Conservation (phyloP, 805 yeast species). For the Saccharomycopsis sp. region DNA sequence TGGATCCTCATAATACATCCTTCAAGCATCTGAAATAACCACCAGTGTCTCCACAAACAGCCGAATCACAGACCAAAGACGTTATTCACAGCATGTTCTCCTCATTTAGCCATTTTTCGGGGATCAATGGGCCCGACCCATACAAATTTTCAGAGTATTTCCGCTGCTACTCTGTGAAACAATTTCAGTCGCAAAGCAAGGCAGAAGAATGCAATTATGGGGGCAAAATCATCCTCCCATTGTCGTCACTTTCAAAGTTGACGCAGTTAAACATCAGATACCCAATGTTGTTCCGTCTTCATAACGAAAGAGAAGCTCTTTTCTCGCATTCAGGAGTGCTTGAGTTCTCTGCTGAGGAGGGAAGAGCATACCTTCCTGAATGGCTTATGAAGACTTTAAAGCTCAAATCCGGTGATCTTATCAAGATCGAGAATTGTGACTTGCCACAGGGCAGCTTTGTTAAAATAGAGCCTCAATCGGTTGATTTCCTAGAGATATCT, state of each 20-base stretch:
- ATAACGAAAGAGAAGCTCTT: slow-evolving; percentile 39
- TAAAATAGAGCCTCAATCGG: slow-evolving; percentile 91
- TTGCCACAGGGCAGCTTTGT: slow-evolving; percentile 84
- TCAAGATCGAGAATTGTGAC: slow-evolving; percentile 65
- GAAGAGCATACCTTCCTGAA: slow-evolving; percentile 87
- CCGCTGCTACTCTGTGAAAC: slow-evolving; percentile 84
- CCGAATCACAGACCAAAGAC: too few relatives aligned
- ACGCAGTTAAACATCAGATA: slow-evolving; percentile 89
- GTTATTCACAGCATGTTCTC: too few relatives aligned
- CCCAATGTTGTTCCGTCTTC: slow-evolving; percentile 88
- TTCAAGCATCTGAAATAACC: too few relatives aligned
- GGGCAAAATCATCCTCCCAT: slow-evolving; percentile 93
- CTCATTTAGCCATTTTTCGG: background rate
- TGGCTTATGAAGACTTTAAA: slow-evolving; percentile 89
- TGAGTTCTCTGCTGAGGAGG: slow-evolving; percentile 96
- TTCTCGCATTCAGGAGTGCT: slow-evolving; percentile 87
- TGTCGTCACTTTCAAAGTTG: slow-evolving; percentile 81
- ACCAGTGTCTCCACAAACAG: too few relatives aligned
- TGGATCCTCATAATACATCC: too few relatives aligned
- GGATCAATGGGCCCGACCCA: background rate
- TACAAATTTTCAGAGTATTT: slow-evolving; percentile 69
- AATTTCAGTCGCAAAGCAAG: slow-evolving; percentile 63
- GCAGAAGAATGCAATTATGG: slow-evolving; percentile 83
- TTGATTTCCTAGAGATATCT: slow-evolving; percentile 83
- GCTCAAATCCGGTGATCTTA: slow-evolving; percentile 71